Conservation (phyloP, 345 rosid genomes). For the Acer saccharum region DNA sequence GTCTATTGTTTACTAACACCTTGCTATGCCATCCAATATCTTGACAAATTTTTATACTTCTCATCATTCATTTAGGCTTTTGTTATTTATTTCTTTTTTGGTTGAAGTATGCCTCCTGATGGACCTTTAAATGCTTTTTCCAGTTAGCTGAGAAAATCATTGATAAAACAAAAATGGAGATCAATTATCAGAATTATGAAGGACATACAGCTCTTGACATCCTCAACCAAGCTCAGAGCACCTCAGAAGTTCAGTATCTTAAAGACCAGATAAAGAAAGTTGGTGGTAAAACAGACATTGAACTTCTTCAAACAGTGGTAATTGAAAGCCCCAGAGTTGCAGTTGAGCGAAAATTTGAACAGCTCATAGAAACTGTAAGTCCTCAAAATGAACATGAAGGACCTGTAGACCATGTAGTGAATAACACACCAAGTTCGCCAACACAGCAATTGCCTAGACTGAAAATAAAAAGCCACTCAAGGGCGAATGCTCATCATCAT, state of each 20-base stretch:
- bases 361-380: not conserved
- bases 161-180: not conserved
- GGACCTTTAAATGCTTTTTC: not conserved
- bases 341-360: not conserved
- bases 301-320: not conserved
- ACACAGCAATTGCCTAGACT: not conserved
- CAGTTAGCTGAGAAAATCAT: constrained; percentile 21
- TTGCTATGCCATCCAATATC: no score
- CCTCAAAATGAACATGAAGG: not conserved
- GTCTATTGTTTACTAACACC: no score
- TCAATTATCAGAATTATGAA: not conserved
- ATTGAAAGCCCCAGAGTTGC: not conserved
- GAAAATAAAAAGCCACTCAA: not conserved
- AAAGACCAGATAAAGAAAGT: not conserved
- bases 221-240: not conserved
- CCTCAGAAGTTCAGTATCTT: not conserved
- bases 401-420: no score
- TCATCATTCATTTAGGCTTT: no score
- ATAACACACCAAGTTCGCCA: not conserved
- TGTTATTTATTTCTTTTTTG: not conserved
- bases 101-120: not conserved
- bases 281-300: not conserved
- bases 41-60: no score
- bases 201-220: not conserved
- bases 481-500: not conserved